Evolutionary conservation across 2,329 filamentous ascomycete species (phyloP).

Genomic region (Nothophoma quercina): DNA sequence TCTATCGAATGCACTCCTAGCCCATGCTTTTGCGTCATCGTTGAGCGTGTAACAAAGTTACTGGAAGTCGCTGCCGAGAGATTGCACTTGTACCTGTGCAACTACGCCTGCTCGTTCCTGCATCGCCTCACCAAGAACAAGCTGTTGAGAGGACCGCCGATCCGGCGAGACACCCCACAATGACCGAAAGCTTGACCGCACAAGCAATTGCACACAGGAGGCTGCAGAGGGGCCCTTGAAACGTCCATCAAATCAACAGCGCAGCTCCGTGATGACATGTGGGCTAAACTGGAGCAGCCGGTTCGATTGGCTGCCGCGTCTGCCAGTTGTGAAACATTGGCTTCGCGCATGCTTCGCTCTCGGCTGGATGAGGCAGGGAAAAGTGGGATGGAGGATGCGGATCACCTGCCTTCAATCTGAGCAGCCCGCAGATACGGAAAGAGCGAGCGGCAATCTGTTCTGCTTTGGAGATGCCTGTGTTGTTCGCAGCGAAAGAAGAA

Average conservation of each 20-base stretch:
- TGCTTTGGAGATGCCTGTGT: neutral
- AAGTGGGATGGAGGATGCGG: constrained; percentile 6
- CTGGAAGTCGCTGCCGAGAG: too few relatives aligned
- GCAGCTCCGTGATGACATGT: neutral
- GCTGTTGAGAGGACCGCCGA: constrained; percentile 4
- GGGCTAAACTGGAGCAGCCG: too few relatives aligned
- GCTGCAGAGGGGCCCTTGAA: neutral
- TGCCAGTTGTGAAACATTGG: constrained; percentile 11
- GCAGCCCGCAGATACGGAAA: constrained; percentile 4
- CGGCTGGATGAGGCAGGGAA: neutral
- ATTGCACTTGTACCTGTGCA: too few relatives aligned
- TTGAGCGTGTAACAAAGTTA: too few relatives aligned
- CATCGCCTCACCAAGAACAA: neutral
- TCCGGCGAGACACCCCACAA: too few relatives aligned
- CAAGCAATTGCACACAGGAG: too few relatives aligned
- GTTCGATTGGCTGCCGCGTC: neutral
- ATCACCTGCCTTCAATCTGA: constrained; percentile 12
- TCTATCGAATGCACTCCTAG: too few relatives aligned
- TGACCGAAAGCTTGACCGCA: too few relatives aligned
- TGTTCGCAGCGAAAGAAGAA: neutral
- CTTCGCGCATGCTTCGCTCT: too few relatives aligned
- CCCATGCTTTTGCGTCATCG: too few relatives aligned
- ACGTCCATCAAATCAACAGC: constrained; percentile 3
- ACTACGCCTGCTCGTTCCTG: too few relatives aligned
- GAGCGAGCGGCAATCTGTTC: constrained; percentile 4